Base-by-base conservation (phyloP, 2,329 filamentous ascomycete genomes). In the Lojkania enalia region DNA sequence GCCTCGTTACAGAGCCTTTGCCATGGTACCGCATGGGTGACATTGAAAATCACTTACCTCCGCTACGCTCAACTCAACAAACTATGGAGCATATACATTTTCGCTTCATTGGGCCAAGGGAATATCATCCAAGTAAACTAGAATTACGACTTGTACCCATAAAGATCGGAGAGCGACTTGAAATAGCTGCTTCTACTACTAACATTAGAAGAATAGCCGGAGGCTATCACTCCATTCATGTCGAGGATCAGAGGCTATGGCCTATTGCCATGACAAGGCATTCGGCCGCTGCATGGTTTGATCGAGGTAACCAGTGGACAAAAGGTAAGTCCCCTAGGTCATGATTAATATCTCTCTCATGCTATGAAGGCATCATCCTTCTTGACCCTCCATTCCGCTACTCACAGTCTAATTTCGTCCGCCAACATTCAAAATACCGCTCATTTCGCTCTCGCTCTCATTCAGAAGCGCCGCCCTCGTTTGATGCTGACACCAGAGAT, bases 21-120 rank as follows among this genome's bases (percentile, higher is more conserved):
- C 32, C 21, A 18, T 39, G 35, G 32, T 44, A 38, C 32, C 33
- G 33, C 15, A 14, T 38, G 3, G 21, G 35, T 2, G 35, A 46
- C 20, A 31, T 46, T 15, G 43, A 40, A 15, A 35, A 40, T 15
- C 43, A 46, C 30, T 18, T 36, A 3, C 43, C 43, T 11, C 12
- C 37, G 7, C 31, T 46, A 13, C 25, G 36, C 2, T 46, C 37
- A 3, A 30, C 31, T 3, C 18, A 35, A 16, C 11, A 14, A 29
- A 9, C 6, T 12, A 16, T 18, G 15, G 18, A 41, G 11, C 30
- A 40, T 30, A 21, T 46, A 4, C 29, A 27, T 35, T 35, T 41
- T 25, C 43, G 31, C 19, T 46, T 46, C 30, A 30, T 46, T 20
- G 36, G 43, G n/a, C 43, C 43, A 12, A 18, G 43, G 20, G 43